Conservation (phyloP, 1,284 basidiomycete species). For the Fomes fomentarius region DNA sequence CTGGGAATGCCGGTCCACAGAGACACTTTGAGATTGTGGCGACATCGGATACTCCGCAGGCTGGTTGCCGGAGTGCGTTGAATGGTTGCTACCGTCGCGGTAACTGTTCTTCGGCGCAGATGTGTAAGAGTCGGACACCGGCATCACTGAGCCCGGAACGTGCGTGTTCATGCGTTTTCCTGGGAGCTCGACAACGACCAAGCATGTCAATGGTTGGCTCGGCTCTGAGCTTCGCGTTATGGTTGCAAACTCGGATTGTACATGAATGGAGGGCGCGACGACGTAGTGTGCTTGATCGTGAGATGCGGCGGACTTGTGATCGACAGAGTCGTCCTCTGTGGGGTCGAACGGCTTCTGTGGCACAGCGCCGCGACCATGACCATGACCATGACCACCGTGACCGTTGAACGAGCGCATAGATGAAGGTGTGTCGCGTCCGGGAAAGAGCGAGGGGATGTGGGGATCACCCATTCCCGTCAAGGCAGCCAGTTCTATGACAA, state of each 20-base stretch:
- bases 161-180: slow-evolving; percentile 60
- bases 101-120: slow-evolving; percentile 14
- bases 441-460: slow-evolving; percentile 55
- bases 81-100: slow-evolving; percentile 23
- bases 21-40: slow-evolving; percentile 22
- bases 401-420: slow-evolving; percentile 32
- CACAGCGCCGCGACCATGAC: slow-evolving; percentile 29
- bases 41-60: slow-evolving; percentile 25
- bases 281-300: slow-evolving; percentile 66
- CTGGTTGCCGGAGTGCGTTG: slow-evolving; percentile 26
- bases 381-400: slow-evolving; percentile 41
- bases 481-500: slow-evolving; percentile 75
- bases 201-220: slow-evolving; percentile 84
- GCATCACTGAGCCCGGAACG: slow-evolving; percentile 62
- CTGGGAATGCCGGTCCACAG: slow-evolving; percentile 25
- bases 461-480: slow-evolving; percentile 85
- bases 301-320: slow-evolving; percentile 53
- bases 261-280: slow-evolving; percentile 86
- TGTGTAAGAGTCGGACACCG: slow-evolving; percentile 47
- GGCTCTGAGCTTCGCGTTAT: slow-evolving; percentile 75
- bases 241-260: slow-evolving; percentile 86
- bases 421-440: slow-evolving; percentile 66
- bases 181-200: slow-evolving; percentile 89
- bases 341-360: slow-evolving; percentile 60
- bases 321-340: slow-evolving; percentile 80